phyloP scores from a whole-genome alignment of 768 basidiomycete genomes.

The Austroboletus festivus region DNA sequence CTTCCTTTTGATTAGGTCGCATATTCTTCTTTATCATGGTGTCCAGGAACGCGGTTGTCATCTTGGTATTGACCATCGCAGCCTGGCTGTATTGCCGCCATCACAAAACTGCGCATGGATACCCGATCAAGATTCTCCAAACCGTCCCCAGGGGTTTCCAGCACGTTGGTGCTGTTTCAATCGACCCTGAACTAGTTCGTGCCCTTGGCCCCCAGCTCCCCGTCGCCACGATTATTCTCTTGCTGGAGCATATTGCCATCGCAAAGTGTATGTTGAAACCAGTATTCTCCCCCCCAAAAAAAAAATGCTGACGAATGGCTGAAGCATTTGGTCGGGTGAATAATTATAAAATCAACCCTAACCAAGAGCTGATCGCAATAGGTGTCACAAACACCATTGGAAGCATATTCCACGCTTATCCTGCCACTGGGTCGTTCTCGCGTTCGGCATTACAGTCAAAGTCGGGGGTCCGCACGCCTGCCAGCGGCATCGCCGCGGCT shows the following conservation, averaged over 20 bases:
- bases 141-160: conserved; percentile 84
- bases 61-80: conserved; percentile 81
- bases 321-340: conserved; percentile 92
- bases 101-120: conserved; percentile 54
- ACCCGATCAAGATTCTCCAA: conserved; percentile 80
- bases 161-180: conserved; percentile 45
- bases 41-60: conserved; percentile 81
- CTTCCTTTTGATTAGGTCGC: conserved; percentile 42
- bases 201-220: conserved; percentile 77
- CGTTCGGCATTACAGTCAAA: conserved; percentile 96
- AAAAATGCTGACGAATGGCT: conserved; percentile 9
- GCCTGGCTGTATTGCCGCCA: conserved; percentile 82
- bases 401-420: conserved; percentile 87
- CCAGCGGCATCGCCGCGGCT: conserved; percentile 81
- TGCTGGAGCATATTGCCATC: conserved; percentile 96
- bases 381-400: conserved; percentile 95
- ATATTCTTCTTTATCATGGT: conserved; percentile 77
- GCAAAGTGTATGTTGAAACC: conserved; percentile 68
- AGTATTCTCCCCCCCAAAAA: neutral
- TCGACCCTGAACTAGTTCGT: conserved; percentile 49
- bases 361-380: conserved; percentile 95
- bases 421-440: conserved; percentile 97
- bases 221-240: conserved; percentile 82
- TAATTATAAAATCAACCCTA: conserved; percentile 89
- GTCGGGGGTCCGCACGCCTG: conserved; percentile 95